Conservation (phyloP, 805 yeast species). For the Starmerella scarabaei region DNA sequence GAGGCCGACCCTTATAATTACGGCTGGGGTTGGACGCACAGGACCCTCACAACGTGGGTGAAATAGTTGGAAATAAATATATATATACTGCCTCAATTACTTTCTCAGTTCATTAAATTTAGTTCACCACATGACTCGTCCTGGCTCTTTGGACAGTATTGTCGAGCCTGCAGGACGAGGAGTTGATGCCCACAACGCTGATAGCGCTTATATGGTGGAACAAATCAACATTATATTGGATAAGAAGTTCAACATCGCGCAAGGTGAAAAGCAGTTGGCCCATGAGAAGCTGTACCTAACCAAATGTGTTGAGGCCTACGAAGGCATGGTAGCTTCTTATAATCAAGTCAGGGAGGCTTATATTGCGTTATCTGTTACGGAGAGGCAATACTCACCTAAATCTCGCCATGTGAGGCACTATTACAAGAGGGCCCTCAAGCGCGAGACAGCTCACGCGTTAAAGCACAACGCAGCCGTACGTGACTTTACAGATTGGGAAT, state of each 20-base stretch:
- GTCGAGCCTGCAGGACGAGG: no score
- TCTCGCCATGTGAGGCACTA: neutral
- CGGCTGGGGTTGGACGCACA: no score
- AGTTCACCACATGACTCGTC: no score
- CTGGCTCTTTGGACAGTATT: no score
- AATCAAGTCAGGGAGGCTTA: neutral
- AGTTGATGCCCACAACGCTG: no score
- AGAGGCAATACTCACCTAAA: neutral
- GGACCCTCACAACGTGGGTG: no score
- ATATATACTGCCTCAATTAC: no score
- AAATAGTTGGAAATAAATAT: no score
- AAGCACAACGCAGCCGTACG: neutral
- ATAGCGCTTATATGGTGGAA: neutral
- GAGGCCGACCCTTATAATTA: no score
- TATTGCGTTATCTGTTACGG: neutral
- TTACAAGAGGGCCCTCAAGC: neutral
- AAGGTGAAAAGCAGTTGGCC: slow-evolving; percentile 1
- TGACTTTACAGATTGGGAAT: slow-evolving; percentile 6
- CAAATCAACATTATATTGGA: slow-evolving; percentile 1
- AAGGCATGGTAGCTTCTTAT: neutral
- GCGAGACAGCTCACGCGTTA: neutral
- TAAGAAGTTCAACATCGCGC: slow-evolving; percentile 1
- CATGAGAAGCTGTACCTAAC: neutral
- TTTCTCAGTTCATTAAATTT: no score
- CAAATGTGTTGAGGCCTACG: neutral